phyloP scores from a whole-genome alignment of 2,329 filamentous ascomycete species.

The Amphichorda felina region DNA sequence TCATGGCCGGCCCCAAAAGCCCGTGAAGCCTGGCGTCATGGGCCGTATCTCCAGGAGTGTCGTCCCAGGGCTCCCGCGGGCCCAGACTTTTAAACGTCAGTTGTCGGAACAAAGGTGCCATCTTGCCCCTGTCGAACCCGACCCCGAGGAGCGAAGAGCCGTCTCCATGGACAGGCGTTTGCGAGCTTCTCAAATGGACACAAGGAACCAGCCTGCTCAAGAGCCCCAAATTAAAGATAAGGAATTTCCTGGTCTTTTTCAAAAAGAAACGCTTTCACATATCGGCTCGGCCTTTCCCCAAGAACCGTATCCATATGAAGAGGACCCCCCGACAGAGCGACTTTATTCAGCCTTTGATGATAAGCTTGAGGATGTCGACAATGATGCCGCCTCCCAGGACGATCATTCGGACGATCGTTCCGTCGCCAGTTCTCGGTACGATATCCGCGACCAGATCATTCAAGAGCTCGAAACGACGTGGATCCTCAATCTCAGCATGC shows the following conservation, averaged over 20 bases:
- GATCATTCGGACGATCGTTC: background rate
- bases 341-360: too few species aligned
- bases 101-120: constrained; percentile 69
- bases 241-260: background rate
- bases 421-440: background rate
- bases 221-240: background rate
- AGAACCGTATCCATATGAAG: background rate
- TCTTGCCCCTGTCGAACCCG: constrained; percentile 53
- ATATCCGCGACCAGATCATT: constrained; percentile 45
- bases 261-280: too few species aligned
- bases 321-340: too few species aligned
- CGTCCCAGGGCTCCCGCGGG: constrained; percentile 66
- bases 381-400: background rate
- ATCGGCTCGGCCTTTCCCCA: too few species aligned
- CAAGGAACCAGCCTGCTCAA: background rate
- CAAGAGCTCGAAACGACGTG: constrained; percentile 78
- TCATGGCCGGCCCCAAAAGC: background rate
- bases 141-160: constrained; percentile 57
- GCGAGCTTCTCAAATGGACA: constrained; percentile 12
- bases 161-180: constrained; percentile 49
- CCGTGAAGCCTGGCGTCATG: constrained; percentile 20
- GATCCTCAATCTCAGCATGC: constrained; percentile 98
- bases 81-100: constrained; percentile 72
- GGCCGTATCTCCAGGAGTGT: constrained; percentile 44
- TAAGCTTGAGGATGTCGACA: background rate